These are phyloP conservation scores for Hibiscus trionum DNA, from an alignment of 345 rosid species.

Conservation along the genomic window DNA sequence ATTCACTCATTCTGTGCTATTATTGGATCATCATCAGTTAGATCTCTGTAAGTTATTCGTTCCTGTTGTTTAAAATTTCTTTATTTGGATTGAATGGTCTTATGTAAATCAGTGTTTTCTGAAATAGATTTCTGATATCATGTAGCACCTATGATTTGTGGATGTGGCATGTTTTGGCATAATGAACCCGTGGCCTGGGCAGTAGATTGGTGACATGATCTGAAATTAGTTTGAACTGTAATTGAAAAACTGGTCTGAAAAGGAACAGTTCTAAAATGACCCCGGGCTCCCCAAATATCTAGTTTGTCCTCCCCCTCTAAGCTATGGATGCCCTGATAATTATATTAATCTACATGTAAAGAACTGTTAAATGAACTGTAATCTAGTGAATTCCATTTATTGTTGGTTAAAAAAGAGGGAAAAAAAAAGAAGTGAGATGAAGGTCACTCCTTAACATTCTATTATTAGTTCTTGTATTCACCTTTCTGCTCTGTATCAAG, in stretches of 20 bases:
- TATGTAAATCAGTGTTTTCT: background rate
- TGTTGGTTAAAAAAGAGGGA: too few relatives aligned
- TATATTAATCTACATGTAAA: background rate
- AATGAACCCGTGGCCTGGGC: background rate
- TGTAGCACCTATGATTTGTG: background rate
- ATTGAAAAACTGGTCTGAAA: background rate
- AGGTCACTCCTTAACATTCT: background rate
- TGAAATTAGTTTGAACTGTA: background rate
- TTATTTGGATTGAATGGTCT: background rate
- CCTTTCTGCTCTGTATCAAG: background rate
- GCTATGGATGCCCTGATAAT: background rate
- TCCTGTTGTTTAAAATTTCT: background rate
- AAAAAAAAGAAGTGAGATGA: background rate
- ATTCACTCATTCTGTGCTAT: background rate
- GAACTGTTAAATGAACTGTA: background rate
- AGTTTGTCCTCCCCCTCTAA: background rate
- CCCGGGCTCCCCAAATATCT: background rate
- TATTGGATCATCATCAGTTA: background rate
- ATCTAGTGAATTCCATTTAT: too few relatives aligned
- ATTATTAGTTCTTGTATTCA: too few relatives aligned
- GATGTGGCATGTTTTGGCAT: background rate
- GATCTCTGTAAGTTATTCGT: background rate
- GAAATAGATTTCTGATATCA: background rate
- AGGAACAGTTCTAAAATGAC: background rate
- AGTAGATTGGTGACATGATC: background rate